Conservation (phyloP, 1,284 basidiomycete genomes). For the Lentinula novae-zelandiae region DNA sequence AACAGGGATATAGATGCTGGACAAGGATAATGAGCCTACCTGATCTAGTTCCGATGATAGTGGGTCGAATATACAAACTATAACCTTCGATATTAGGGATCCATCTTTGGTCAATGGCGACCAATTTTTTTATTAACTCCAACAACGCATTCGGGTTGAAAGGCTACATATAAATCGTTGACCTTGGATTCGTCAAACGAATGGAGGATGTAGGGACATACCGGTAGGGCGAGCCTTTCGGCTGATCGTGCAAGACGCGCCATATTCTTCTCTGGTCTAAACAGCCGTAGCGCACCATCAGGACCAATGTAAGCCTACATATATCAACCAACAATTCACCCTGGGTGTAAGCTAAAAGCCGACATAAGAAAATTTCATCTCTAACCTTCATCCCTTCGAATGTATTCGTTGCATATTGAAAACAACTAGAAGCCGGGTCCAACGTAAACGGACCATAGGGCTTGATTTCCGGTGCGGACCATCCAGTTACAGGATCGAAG, state of each 20-base stretch:
- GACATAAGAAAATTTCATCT: too few relatives aligned
- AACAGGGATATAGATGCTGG: neutral
- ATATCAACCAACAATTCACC: too few relatives aligned
- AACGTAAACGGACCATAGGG: slow-evolving; percentile 72
- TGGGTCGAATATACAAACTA: slow-evolving; percentile 79
- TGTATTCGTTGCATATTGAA: too few relatives aligned
- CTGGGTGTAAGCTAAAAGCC: too few relatives aligned
- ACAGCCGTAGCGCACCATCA: slow-evolving; percentile 46
- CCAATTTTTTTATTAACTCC: slow-evolving; percentile 65
- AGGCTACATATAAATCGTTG: slow-evolving; percentile 32
- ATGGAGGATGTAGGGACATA: slow-evolving; percentile 17
- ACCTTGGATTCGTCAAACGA: neutral
- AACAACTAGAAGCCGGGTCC: slow-evolving; percentile 21
- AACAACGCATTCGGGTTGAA: slow-evolving; percentile 66
- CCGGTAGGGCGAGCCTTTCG: slow-evolving; percentile 65
- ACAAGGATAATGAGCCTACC: slow-evolving; percentile 28
- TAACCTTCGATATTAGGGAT: slow-evolving; percentile 68
- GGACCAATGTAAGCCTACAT: too few relatives aligned
- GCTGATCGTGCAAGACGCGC: slow-evolving; percentile 39
- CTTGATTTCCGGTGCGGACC: slow-evolving; percentile 79
- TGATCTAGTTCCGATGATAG: slow-evolving; percentile 81
- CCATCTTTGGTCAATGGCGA: slow-evolving; percentile 69
- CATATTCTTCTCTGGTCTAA: slow-evolving; percentile 83
- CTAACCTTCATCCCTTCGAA: too few relatives aligned
- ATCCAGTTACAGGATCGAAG: slow-evolving; percentile 66